A percentile compares a stretch with the other conserved stretches of the same genome.
Evolutionary conservation across 768 basidiomycete genomes (phyloP).

Genomic region (Amanita fuliginea): DNA sequence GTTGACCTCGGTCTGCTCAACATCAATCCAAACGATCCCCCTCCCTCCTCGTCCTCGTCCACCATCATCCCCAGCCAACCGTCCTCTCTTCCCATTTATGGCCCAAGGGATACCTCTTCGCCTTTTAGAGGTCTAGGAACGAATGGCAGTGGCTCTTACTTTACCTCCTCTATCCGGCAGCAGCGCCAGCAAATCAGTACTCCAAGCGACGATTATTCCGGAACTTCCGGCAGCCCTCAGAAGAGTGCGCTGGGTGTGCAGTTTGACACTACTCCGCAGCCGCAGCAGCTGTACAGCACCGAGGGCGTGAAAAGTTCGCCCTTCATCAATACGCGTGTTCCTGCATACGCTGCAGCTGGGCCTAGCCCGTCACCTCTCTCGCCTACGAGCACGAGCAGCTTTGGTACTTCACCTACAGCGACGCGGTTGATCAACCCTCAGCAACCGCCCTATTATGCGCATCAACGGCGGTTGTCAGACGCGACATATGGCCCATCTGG

Average conservation of each 20-base stretch:
- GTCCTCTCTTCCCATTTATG: slow-evolving; percentile 67
- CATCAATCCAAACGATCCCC: slow-evolving; percentile 34
- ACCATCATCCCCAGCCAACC: slow-evolving; percentile 57
- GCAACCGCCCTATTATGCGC: slow-evolving; percentile 33
- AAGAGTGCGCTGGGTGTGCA: slow-evolving; percentile 4
- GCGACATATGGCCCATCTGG: slow-evolving; percentile 13
- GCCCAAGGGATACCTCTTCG: slow-evolving; percentile 42
- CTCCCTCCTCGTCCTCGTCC: slow-evolving; percentile 27
- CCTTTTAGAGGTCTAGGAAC: slow-evolving; percentile 48
- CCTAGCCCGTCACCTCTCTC: not conserved
- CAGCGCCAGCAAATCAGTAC: slow-evolving; percentile 11
- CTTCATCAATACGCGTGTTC: slow-evolving; percentile 30
- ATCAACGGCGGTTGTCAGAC: slow-evolving; percentile 30
- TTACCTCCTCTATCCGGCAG: slow-evolving; percentile 4
- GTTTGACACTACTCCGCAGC: slow-evolving; percentile 8
- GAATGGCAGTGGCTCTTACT: slow-evolving; percentile 19
- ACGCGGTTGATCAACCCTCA: slow-evolving; percentile 31
- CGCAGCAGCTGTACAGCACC: slow-evolving; percentile 11
- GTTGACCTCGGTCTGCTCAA: slow-evolving; percentile 56
- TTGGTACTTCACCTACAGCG: slow-evolving; percentile 35
- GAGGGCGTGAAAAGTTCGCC: slow-evolving; percentile 11
- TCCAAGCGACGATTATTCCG: slow-evolving; percentile 2
- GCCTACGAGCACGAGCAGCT: slow-evolving; percentile 1
- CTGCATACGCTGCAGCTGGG: slow-evolving; percentile 19
- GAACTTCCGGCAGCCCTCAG: not conserved